Evolutionary conservation across 2,329 filamentous ascomycete species (phyloP).

Genomic region (Plectosphaerella plurivora): DNA sequence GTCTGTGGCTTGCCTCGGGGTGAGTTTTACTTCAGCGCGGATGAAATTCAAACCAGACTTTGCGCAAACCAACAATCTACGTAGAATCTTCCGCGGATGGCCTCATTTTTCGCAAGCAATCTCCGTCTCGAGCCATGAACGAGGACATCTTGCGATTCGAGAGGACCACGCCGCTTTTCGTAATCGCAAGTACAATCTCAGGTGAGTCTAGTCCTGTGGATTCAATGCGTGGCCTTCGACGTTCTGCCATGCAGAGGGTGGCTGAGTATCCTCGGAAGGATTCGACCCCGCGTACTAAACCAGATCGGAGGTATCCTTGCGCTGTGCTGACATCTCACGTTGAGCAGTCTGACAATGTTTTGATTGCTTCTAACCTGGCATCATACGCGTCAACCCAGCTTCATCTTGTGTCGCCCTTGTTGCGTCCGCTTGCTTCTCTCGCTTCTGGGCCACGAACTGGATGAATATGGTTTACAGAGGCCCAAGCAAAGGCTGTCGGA

Average conservation of each 20-base stretch:
- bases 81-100: neutral
- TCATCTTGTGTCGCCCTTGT: neutral
- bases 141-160: neutral
- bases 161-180: neutral
- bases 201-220: neutral
- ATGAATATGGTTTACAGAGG: neutral
- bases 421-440: neutral
- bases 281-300: neutral
- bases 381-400: neutral
- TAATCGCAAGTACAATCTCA: neutral
- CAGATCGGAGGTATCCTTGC: neutral
- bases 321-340: neutral
- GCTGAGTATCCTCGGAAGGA: neutral
- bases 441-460: neutral
- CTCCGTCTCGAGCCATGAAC: neutral
- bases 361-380: neutral
- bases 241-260: neutral
- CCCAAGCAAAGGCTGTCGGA: neutral
- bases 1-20: neutral
- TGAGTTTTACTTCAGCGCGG: neutral
- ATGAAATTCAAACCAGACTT: neutral
- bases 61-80: neutral
- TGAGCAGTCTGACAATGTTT: too few species aligned
- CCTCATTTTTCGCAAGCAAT: neutral
- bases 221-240: neutral